Evolutionary conservation across 2,329 filamentous ascomycete genomes (phyloP).

Genomic region (Fusarium redolens): DNA sequence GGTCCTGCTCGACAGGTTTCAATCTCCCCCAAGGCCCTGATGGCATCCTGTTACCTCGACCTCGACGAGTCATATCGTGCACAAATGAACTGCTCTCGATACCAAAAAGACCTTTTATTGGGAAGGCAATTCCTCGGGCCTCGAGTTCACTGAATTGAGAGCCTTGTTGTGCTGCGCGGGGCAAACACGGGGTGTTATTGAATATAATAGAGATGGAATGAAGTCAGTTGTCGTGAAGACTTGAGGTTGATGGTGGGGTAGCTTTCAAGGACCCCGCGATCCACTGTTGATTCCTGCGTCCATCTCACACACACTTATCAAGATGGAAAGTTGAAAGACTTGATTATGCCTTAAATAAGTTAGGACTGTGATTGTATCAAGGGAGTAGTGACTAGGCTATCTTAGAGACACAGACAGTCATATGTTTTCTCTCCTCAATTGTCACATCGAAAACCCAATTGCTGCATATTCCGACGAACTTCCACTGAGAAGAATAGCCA

Average conservation of each 20-base stretch:
- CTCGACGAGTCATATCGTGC: conserved; percentile 45
- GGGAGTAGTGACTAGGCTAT: too few species aligned
- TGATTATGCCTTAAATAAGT: too few species aligned
- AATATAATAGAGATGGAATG: conserved; percentile 6
- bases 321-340: background rate
- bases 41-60: conserved; percentile 47
- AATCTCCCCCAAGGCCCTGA: conserved; percentile 76
- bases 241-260: conserved; percentile 29
- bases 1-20: conserved; percentile 79
- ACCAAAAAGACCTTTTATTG: background rate
- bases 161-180: background rate
- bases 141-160: background rate
- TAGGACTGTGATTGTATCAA: too few species aligned
- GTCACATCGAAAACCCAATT: background rate
- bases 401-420: too few species aligned
- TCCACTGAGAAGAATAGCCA: too few species aligned
- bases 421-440: background rate
- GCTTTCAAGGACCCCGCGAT: conserved; percentile 14
- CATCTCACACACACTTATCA: background rate
- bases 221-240: conserved; percentile 17
- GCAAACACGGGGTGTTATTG: background rate
- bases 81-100: background rate
- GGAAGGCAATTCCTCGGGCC: background rate
- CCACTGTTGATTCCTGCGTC: conserved; percentile 28
- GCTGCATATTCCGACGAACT: too few species aligned